Conservation (phyloP, 2,329 filamentous ascomycete species). For the Alternaria brassicae region DNA sequence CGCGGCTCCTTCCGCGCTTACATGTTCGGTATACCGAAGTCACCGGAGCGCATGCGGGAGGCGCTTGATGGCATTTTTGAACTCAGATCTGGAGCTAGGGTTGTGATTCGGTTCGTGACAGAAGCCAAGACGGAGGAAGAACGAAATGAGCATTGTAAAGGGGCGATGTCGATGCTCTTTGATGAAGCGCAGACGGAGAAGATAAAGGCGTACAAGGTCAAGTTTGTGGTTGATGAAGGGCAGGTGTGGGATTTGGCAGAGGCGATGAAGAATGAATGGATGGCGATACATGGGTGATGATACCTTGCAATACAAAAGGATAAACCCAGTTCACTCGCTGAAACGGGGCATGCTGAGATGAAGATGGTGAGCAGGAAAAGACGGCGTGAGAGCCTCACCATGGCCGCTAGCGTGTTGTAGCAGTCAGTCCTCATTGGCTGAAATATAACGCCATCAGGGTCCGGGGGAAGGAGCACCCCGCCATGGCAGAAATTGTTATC, state of each 20-base stretch:
- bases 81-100: constrained; percentile 20
- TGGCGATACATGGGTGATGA: constrained; percentile 6
- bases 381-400: neutral
- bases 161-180: constrained; percentile 15
- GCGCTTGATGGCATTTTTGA: constrained; percentile 24
- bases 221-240: constrained; percentile 25
- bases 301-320: neutral
- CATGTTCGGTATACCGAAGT: constrained; percentile 27
- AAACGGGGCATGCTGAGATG: neutral
- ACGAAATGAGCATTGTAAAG: constrained; percentile 17
- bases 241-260: constrained; percentile 14
- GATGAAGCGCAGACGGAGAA: constrained; percentile 12
- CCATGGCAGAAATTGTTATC: constrained; percentile 30
- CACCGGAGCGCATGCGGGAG: constrained; percentile 23
- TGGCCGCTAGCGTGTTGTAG: neutral
- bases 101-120: constrained; percentile 23
- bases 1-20: constrained; percentile 29
- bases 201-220: constrained; percentile 15
- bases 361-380: neutral
- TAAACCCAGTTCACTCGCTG: neutral
- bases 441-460: constrained; percentile 31
- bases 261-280: constrained; percentile 10
- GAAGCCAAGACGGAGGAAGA: constrained; percentile 18
- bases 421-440: constrained; percentile 17
- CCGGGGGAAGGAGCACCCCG: constrained; percentile 29